Percentiles rank a stretch among this genome's conserved stretches.
These are phyloP conservation scores for Pisolithus orientalis DNA, from an alignment of 768 basidiomycete species.

Conservation along the genomic window DNA sequence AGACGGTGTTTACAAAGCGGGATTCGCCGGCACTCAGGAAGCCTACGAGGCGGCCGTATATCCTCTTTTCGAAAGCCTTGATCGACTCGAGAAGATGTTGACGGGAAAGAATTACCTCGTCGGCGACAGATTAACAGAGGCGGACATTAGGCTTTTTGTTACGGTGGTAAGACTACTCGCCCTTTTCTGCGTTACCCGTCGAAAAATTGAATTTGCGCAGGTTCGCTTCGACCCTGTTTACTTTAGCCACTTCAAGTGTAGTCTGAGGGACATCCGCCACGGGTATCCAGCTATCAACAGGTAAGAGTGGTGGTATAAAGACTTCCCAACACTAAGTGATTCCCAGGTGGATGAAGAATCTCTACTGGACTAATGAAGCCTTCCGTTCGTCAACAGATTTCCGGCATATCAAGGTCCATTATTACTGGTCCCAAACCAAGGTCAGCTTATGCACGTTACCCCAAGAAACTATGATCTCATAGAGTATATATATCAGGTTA, in stretches of 20 bases:
- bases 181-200: neutral
- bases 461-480: neutral
- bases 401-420: conserved; percentile 56
- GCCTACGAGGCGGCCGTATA: conserved; percentile 78
- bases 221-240: conserved; percentile 90
- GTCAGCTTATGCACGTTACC: conserved; percentile 4
- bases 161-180: conserved; percentile 58
- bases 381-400: conserved; percentile 89
- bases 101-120: conserved; percentile 78
- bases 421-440: conserved; percentile 32
- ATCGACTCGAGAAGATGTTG: conserved; percentile 73
- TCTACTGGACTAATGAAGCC: conserved; percentile 88
- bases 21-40: conserved; percentile 75
- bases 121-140: conserved; percentile 78
- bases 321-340: neutral
- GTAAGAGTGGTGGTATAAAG: conserved; percentile 14
- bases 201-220: conserved; percentile 27
- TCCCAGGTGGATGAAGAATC: conserved; percentile 68
- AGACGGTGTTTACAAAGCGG: conserved; percentile 87
- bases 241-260: conserved; percentile 91
- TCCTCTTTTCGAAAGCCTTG: conserved; percentile 72
- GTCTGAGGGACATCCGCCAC: conserved; percentile 75
- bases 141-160: conserved; percentile 85
- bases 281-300: conserved; percentile 81
- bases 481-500: conserved; percentile 46